These are phyloP conservation scores for Moniliella sp. DNA, from an alignment of 1,284 basidiomycete species.

Conservation along the genomic window DNA sequence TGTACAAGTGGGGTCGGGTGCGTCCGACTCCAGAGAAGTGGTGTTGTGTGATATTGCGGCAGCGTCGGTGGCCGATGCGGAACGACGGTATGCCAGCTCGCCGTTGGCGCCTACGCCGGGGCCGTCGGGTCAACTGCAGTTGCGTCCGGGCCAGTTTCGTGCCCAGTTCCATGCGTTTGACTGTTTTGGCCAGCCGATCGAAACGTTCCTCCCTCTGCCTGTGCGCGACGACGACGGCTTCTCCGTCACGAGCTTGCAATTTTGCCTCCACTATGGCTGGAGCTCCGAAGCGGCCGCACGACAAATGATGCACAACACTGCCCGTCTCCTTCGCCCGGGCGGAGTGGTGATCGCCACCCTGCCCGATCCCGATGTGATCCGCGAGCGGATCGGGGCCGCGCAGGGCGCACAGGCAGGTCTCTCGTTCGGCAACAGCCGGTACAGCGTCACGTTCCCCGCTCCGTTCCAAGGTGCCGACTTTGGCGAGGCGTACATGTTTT, in stretches of 20 bases:
- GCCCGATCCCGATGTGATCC: slow-evolving; percentile 50
- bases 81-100: background rate
- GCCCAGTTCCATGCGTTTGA: slow-evolving; percentile 69
- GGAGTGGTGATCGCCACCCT: slow-evolving; percentile 85
- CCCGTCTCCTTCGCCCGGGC: slow-evolving; percentile 53
- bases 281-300: slow-evolving; percentile 64
- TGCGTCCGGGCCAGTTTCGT: slow-evolving; percentile 43
- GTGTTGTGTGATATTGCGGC: slow-evolving; percentile 51
- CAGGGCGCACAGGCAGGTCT: slow-evolving; percentile 42
- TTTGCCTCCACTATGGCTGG: slow-evolving; percentile 99
- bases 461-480: slow-evolving; percentile 40
- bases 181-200: slow-evolving; percentile 48
- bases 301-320: slow-evolving; percentile 79
- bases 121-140: no score
- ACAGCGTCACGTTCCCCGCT: slow-evolving; percentile 57
- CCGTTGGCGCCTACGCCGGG: no score
- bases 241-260: slow-evolving; percentile 71
- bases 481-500: slow-evolving; percentile 84
- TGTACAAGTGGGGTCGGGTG: slow-evolving; percentile 87
- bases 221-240: slow-evolving; percentile 46
- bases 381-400: slow-evolving; percentile 41
- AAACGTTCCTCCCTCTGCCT: slow-evolving; percentile 3
- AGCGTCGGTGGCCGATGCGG: background rate
- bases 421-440: slow-evolving; percentile 72
- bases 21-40: slow-evolving; percentile 53